These are phyloP conservation scores for Psidium friedrichsthalianum DNA, from an alignment of 345 rosid species.

Conservation along the genomic window DNA sequence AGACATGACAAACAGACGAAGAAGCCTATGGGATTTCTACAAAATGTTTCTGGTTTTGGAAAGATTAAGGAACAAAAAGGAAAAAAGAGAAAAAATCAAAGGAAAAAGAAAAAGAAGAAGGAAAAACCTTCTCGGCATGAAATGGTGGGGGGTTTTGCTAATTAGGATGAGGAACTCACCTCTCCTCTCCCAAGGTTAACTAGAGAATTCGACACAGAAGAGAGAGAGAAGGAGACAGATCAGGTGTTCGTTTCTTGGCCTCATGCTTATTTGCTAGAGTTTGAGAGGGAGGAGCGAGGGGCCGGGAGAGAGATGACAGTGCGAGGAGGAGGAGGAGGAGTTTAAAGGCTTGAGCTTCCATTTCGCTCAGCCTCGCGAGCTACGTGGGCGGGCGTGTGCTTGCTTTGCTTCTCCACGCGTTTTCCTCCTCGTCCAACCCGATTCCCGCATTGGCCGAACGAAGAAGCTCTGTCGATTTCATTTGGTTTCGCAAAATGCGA, in stretches of 20 bases:
- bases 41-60: not conserved
- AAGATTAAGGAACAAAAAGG: not conserved
- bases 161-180: not conserved
- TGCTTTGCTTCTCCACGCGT: not conserved
- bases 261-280: not conserved
- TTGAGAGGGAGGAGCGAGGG: not conserved
- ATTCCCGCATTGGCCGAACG: not conserved
- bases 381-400: not conserved
- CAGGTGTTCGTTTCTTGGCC: not conserved
- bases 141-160: not conserved
- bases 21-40: not conserved
- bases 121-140: not conserved
- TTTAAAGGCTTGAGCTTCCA: slow-evolving; percentile 23
- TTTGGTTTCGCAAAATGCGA: not conserved
- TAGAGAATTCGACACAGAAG: not conserved
- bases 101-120: not conserved
- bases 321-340: not conserved
- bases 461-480: not conserved
- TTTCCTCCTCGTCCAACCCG: not conserved
- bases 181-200: not conserved
- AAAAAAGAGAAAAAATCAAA: not conserved
- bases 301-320: not conserved
- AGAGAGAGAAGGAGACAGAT: not conserved
- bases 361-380: slow-evolving; percentile 30
- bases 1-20: not conserved